A percentile compares a stretch with the other conserved stretches of the same genome.
phyloP scores from a whole-genome alignment of 1,284 basidiomycete genomes.

The Malassezia yamatoensis region DNA sequence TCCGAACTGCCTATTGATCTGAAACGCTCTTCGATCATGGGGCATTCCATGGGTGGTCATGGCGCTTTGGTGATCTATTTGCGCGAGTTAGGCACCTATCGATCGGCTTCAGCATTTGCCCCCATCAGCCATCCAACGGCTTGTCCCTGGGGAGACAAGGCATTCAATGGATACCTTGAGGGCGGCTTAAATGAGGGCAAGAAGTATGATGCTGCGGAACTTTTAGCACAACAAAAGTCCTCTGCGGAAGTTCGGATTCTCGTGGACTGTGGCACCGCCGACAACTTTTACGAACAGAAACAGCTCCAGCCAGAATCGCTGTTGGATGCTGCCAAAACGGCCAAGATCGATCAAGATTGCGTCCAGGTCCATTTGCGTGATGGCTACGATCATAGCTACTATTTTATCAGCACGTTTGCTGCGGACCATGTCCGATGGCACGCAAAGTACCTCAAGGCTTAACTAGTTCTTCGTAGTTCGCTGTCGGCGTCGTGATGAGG shows the following conservation, averaged over 20 bases:
- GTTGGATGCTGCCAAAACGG: constrained; percentile 62
- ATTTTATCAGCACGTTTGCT: constrained; percentile 60
- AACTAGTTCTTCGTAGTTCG: not conserved
- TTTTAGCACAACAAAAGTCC: constrained; percentile 60
- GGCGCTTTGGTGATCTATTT: constrained; percentile 88
- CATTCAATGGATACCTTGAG: constrained; percentile 74
- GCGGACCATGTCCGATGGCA: constrained; percentile 44
- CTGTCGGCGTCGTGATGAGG: not conserved
- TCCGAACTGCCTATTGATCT: constrained; percentile 30
- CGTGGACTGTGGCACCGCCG: constrained; percentile 57
- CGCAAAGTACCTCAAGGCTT: constrained; percentile 33
- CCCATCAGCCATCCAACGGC: constrained; percentile 81
- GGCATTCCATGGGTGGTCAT: constrained; percentile 77
- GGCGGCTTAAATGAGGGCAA: constrained; percentile 65
- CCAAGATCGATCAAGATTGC: constrained; percentile 64
- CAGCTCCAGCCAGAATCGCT: constrained; percentile 85
- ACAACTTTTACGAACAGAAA: constrained; percentile 73
- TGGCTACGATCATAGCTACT: constrained; percentile 70
- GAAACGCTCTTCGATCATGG: constrained; percentile 28
- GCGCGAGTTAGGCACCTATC: constrained; percentile 58
- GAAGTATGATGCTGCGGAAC: constrained; percentile 72
- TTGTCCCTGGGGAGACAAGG: constrained; percentile 84
- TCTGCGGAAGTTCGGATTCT: constrained; percentile 39
- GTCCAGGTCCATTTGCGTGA: constrained; percentile 71
- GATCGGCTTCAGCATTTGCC: constrained; percentile 83